A percentile compares a stretch with the other conserved stretches of the same genome.
Conservation (phyloP, 495 filamentous ascomycete genomes). For the Terfezia boudieri region DNA sequence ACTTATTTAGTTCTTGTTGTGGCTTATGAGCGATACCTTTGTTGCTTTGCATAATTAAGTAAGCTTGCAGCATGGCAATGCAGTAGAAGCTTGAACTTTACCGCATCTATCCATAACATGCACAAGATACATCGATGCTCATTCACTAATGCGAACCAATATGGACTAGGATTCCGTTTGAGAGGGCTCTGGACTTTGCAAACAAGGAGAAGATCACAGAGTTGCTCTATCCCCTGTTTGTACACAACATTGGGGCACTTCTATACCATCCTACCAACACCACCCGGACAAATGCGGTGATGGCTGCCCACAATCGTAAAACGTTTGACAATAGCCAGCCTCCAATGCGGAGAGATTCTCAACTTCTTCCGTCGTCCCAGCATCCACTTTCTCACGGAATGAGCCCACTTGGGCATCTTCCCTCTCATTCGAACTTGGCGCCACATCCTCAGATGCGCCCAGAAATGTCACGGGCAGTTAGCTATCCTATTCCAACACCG, state of each 20-base stretch:
- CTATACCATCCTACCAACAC: conserved; percentile 88
- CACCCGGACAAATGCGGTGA: conserved; percentile 55
- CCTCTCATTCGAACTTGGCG: conserved; percentile 39
- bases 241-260: conserved; percentile 87
- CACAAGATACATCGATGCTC: conserved; percentile 5
- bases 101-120: background rate
- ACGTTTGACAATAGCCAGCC: conserved; percentile 12
- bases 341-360: conserved; percentile 16
- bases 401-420: conserved; percentile 24
- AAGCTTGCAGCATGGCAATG: background rate
- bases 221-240: conserved; percentile 80
- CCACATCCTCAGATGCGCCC: conserved; percentile 45
- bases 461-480: conserved; percentile 56
- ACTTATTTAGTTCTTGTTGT: background rate
- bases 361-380: conserved; percentile 33
- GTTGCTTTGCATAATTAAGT: background rate
- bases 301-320: conserved; percentile 65
- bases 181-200: conserved; percentile 86
- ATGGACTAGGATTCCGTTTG: conserved; percentile 71
- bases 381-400: conserved; percentile 64
- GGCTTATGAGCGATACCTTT: background rate
- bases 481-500: conserved; percentile 83
- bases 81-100: background rate
- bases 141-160: too few relatives aligned
- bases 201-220: conserved; percentile 99